phyloP scores from a whole-genome alignment of 257 asterid species.

The Nicotiana tomentosiformis region DNA sequence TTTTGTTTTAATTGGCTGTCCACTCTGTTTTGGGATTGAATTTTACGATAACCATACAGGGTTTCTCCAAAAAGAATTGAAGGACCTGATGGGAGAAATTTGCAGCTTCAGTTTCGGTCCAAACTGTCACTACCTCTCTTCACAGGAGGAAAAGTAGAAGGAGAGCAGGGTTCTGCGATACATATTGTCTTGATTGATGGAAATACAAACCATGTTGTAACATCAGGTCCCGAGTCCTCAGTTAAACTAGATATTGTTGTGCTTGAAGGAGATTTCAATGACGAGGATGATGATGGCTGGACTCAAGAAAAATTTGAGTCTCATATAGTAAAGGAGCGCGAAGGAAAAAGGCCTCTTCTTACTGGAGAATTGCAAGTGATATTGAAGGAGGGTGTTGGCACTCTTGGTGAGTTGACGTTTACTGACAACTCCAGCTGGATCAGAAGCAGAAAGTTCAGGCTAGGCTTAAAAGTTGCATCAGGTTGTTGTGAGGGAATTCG shows the following conservation, averaged over 20 bases:
- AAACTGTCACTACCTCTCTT: conserved; percentile 81
- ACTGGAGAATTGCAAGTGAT: conserved; percentile 76
- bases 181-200: conserved; percentile 75
- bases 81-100: conserved; percentile 72
- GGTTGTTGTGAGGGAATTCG: conserved; percentile 53
- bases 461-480: conserved; percentile 74
- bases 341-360: conserved; percentile 92
- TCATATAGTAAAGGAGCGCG: conserved; percentile 82
- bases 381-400: conserved; percentile 84
- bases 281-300: conserved; percentile 87
- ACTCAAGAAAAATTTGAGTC: conserved; percentile 74
- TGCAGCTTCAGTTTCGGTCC: conserved; percentile 81
- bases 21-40: conserved; percentile 10
- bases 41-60: conserved; percentile 39
- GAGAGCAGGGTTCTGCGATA: conserved; percentile 77
- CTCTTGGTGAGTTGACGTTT: conserved; percentile 77
- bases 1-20: conserved; percentile 2
- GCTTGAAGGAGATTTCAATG: conserved; percentile 89
- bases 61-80: conserved; percentile 83
- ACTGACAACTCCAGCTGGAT: conserved; percentile 99
- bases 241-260: conserved; percentile 68
- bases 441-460: conserved; percentile 88
- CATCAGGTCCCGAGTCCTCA: conserved; percentile 74
- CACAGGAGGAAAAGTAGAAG: conserved; percentile 91
- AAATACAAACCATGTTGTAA: conserved; percentile 54